Evolutionary conservation across 306 rosid species (phyloP), one percentile per base, ranked within the genome.

Genomic region (Hippophae gyantsensis): DNA sequence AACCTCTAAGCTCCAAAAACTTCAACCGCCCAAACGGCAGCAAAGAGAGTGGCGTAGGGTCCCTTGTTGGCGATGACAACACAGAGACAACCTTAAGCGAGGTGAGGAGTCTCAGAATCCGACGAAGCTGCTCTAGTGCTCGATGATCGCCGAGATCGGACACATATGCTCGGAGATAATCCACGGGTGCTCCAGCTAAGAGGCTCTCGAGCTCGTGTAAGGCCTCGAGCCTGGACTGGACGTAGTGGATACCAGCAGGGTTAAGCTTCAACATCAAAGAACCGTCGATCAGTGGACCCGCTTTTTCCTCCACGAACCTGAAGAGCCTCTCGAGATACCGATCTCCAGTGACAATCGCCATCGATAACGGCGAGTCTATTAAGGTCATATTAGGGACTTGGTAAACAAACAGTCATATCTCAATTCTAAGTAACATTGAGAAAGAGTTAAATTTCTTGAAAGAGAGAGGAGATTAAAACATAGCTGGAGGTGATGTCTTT

Each of bases 81-180:
- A 80, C 86, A 10, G 98, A 85, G 42, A 88, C 95, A 23, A 92
- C 87, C 83, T 92, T 92, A 3, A 92, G 89, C 43, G 93, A 85
- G 13, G 95, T 84, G 10, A 92, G 80, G 5, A 87, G 87, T 48
- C 93, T 81, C 5, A 92, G 85, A 70, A 92, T 92, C 79, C 98
- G 67, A 2, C 95, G 84, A 43, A 92, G 89, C 77, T 92, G 92
- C 81, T 92, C 98, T 23, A 92, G 87, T 40, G 98, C 96, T 43
- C 98, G 98, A 84, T 92, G 93, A 63, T 92, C 98, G 14, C 98
- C 98, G 52, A 92, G 95, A 89, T 92, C 98, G 18, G 95, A 85
- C 5, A 92, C 82, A 57, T 92, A 92, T 11, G 98, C 96, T 11
- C 98, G 83, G 48, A 92, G 86, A 60, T 92, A 92, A 54, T 92